These are phyloP conservation scores for Aphanomyces invadans DNA, from an alignment of 352 stramenopile species.

Conservation along the genomic window DNA sequence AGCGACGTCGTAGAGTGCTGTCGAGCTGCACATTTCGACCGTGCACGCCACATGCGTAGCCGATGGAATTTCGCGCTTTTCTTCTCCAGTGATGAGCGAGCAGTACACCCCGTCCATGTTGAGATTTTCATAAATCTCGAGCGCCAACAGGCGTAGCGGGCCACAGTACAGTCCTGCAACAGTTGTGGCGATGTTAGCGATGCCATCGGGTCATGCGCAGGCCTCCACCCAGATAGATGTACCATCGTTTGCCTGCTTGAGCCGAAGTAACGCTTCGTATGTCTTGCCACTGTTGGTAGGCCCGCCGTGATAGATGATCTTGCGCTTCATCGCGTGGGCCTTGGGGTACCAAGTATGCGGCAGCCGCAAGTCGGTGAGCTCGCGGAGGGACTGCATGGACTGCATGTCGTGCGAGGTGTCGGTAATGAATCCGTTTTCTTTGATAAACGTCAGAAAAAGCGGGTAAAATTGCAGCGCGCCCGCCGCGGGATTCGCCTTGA, in stretches of 20 bases:
- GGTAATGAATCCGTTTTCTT: conserved; percentile 32
- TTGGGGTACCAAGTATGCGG: conserved; percentile 81
- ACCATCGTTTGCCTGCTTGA: conserved; percentile 78
- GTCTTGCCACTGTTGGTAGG: conserved; percentile 98
- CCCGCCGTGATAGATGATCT: conserved; percentile 88
- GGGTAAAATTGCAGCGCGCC: conserved; percentile 71
- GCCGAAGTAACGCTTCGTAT: conserved; percentile 86
- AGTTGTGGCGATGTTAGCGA: conserved; percentile 14
- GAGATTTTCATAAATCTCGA: conserved; percentile 93
- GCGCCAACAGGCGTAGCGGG: conserved; percentile 89
- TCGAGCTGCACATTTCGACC: conserved; percentile 84
- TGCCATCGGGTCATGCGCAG: neutral
- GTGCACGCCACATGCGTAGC: conserved; percentile 77
- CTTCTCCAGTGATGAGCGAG: conserved; percentile 94
- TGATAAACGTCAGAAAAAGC: conserved; percentile 60
- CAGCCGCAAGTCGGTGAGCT: conserved; percentile 63
- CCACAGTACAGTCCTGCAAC: conserved; percentile 87
- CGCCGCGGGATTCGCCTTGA: conserved; percentile 43
- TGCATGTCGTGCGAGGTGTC: conserved; percentile 32
- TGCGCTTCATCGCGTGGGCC: conserved; percentile 64
- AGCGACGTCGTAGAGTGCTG: conserved; percentile 83
- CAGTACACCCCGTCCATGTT: conserved; percentile 92
- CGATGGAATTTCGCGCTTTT: conserved; percentile 85
- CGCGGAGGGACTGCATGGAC: conserved; percentile 36
- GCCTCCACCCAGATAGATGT: neutral